phyloP scores from a whole-genome alignment of 1,284 basidiomycete species.

The Inonotus obliquus region DNA sequence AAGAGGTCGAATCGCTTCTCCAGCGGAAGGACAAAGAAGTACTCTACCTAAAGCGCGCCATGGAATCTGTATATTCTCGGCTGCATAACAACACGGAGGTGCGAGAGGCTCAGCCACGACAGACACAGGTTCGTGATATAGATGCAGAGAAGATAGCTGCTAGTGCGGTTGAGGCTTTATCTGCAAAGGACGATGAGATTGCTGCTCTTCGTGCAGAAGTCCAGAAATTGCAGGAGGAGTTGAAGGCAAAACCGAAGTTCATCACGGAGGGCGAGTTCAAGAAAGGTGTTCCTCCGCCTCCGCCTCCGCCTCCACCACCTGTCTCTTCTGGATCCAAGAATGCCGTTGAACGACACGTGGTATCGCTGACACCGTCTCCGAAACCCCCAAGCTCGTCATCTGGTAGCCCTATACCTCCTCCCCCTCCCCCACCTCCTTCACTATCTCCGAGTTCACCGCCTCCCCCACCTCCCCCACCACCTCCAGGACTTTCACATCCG shows the following conservation, averaged over 20 bases:
- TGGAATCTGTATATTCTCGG: conserved; percentile 81
- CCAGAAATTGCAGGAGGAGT: conserved; percentile 41
- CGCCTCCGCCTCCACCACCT: conserved; percentile 53
- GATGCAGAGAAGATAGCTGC: conserved; percentile 71
- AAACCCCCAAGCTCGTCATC: conserved; percentile 19
- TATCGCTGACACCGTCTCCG: conserved; percentile 14
- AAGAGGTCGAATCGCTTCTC: conserved; percentile 47
- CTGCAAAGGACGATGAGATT: conserved; percentile 70
- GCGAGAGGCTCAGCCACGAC: conserved; percentile 30
- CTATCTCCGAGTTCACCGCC: not conserved
- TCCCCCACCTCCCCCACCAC: conserved; percentile 5
- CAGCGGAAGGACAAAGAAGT: conserved; percentile 68
- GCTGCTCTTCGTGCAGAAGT: conserved; percentile 47
- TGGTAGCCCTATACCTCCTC: conserved; percentile 4
- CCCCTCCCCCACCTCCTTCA: conserved; percentile 15
- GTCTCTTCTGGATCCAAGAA: conserved; percentile 26
- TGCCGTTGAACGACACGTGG: conserved; percentile 21
- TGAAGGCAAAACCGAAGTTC: conserved; percentile 48
- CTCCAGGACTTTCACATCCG: conserved; percentile 25
- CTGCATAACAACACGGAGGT: conserved; percentile 55
- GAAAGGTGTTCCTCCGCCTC: conserved; percentile 57
- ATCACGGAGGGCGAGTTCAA: conserved; percentile 69
- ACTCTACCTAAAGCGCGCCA: conserved; percentile 71
- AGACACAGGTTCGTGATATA: conserved; percentile 33
- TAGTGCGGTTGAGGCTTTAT: conserved; percentile 65